Conservation (phyloP, 352 stramenopile genomes). For the Phytophthora parvispora region DNA sequence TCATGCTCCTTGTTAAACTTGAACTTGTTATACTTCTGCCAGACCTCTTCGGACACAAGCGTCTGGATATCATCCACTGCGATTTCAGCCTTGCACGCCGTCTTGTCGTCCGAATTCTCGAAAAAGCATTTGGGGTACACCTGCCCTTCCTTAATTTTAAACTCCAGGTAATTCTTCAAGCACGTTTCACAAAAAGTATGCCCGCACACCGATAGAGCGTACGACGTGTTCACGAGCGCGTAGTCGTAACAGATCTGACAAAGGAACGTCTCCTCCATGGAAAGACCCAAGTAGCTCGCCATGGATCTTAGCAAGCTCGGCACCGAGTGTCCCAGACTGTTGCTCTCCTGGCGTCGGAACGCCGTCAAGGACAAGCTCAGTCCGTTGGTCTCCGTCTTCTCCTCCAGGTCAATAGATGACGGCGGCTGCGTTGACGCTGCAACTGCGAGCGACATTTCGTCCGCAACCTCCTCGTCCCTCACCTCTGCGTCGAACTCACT, state of each 20-base stretch:
- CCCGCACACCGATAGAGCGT: conserved; percentile 55
- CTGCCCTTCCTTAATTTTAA: conserved; percentile 77
- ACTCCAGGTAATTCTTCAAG: conserved; percentile 70
- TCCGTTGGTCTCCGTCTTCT: conserved; percentile 1
- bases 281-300: conserved; percentile 60
- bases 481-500: conserved; percentile 17
- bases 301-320: conserved; percentile 64
- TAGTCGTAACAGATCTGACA: conserved; percentile 88
- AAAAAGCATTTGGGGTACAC: conserved; percentile 85
- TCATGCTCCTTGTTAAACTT: conserved; percentile 88
- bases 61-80: conserved; percentile 52
- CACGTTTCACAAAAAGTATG: conserved; percentile 75
- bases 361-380: conserved; percentile 3
- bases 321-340: conserved; percentile 43
- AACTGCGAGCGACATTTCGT: conserved; percentile 19
- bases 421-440: conserved; percentile 23
- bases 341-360: conserved; percentile 38
- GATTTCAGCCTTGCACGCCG: conserved; percentile 54
- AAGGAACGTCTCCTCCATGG: conserved; percentile 76
- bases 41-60: conserved; percentile 59
- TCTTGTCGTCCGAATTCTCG: conserved; percentile 38
- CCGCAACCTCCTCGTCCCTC: not conserved
- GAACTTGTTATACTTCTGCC: conserved; percentile 86
- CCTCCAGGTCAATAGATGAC: conserved; percentile 17
- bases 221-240: conserved; percentile 38